A percentile compares a stretch with the other conserved stretches of the same genome.
phyloP scores from a whole-genome alignment of 1,139 yeast genomes.

The Kodamaea sp. region DNA sequence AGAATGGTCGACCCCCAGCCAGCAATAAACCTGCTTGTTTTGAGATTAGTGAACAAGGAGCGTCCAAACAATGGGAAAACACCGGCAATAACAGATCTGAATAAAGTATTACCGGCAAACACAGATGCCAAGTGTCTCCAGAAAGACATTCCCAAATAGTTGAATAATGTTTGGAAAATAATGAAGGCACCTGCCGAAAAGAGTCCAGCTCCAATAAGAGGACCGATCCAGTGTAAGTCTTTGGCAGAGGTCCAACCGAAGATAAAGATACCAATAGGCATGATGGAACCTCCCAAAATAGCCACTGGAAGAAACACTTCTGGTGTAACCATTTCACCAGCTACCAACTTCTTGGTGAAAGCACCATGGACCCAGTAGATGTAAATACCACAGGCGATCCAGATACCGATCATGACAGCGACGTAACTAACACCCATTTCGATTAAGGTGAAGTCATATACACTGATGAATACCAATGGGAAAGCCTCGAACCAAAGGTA shows the following conservation, averaged over 20 bases:
- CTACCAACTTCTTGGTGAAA: constrained; percentile 27
- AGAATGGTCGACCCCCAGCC: constrained; percentile 57
- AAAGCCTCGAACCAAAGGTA: constrained; percentile 64
- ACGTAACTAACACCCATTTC: constrained; percentile 51
- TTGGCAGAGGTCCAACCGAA: constrained; percentile 52
- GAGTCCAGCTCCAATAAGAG: constrained; percentile 42
- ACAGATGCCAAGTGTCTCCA: constrained; percentile 55
- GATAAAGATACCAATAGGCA: constrained; percentile 49
- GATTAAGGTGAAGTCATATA: constrained; percentile 49
- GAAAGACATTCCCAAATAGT: constrained; percentile 37
- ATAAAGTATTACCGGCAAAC: constrained; percentile 56
- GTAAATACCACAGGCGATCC: constrained; percentile 26
- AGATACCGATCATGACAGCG: constrained; percentile 46
- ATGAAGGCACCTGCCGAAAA: constrained; percentile 41
- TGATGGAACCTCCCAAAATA: constrained; percentile 40
- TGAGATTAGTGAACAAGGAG: constrained; percentile 47
- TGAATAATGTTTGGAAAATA: constrained; percentile 42
- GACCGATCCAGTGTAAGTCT: constrained; percentile 44
- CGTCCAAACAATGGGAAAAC: constrained; percentile 64
- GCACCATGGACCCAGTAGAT: constrained; percentile 20
- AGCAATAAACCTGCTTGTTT: constrained; percentile 48
- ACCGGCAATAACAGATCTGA: constrained; percentile 56
- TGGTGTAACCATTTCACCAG: constrained; percentile 29
- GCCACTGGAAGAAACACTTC: constrained; percentile 47
- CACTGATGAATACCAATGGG: constrained; percentile 52